phyloP scores from a whole-genome alignment of 2,329 filamentous ascomycete species.

The Diaporthe vaccinii region DNA sequence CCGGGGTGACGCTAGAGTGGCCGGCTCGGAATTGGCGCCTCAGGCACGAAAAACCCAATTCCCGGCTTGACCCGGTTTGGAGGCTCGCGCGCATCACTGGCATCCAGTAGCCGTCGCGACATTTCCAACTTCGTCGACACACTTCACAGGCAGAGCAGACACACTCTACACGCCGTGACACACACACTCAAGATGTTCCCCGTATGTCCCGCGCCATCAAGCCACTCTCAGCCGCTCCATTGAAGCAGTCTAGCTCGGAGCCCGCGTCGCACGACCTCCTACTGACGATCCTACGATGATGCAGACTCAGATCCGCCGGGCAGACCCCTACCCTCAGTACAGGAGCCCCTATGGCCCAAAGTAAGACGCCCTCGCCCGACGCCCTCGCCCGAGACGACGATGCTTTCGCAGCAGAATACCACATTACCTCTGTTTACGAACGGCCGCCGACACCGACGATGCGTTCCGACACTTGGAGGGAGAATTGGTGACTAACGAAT shows the following conservation, averaged over 20 bases:
- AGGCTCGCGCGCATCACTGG: slow-evolving; percentile 40
- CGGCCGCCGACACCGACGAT: not conserved
- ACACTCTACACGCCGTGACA: slow-evolving; percentile 42
- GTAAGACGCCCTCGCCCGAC: slow-evolving; percentile 60
- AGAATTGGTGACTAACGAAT: slow-evolving; percentile 47
- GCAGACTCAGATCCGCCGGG: slow-evolving; percentile 62
- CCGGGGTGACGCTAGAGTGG: slow-evolving; percentile 4
- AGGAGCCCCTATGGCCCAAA: slow-evolving; percentile 76
- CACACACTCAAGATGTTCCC: slow-evolving; percentile 47
- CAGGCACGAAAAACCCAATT: slow-evolving; percentile 38
- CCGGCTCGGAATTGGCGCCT: slow-evolving; percentile 32
- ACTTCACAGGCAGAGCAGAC: slow-evolving; percentile 46
- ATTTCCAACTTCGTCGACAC: slow-evolving; percentile 42
- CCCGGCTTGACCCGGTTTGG: slow-evolving; percentile 40
- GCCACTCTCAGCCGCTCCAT: not conserved
- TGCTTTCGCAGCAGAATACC: slow-evolving; percentile 16
- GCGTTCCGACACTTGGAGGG: not conserved
- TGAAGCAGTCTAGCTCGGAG: not conserved
- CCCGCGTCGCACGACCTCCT: not conserved
- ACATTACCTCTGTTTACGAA: not conserved
- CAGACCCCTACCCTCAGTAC: slow-evolving; percentile 57
- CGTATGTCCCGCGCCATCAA: slow-evolving; percentile 44
- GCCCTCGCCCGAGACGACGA: slow-evolving; percentile 38
- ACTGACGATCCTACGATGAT: slow-evolving; percentile 48
- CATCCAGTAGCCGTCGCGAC: slow-evolving; percentile 37